A percentile compares a stretch with the other conserved stretches of the same genome.
These are phyloP conservation scores for Mycena haematopus DNA, from an alignment of 768 basidiomycete genomes.

Conservation along the genomic window DNA sequence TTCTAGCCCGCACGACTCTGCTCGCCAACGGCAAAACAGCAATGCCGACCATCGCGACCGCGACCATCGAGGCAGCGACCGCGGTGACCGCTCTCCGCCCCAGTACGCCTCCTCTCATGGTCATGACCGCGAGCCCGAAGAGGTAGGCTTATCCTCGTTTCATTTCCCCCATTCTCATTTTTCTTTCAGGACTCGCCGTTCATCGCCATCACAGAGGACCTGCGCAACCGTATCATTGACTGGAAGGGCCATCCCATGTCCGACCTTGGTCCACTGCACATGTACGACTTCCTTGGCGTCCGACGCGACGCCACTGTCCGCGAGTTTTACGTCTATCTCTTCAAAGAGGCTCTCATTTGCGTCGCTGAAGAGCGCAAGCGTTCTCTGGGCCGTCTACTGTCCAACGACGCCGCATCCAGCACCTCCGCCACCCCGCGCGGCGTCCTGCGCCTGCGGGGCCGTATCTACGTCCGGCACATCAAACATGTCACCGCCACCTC, in stretches of 20 bases:
- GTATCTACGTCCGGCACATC: conserved; percentile 96
- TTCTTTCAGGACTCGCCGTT: conserved; percentile 71
- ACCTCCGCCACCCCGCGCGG: conserved; percentile 57
- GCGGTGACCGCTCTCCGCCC: conserved; percentile 26
- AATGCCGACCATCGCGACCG: conserved; percentile 17
- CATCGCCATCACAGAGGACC: conserved; percentile 83
- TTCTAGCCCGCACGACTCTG: conserved; percentile 50
- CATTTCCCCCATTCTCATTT: background rate
- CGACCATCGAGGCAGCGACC: conserved; percentile 14
- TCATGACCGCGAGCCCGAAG: conserved; percentile 42
- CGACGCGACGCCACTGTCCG: conserved; percentile 88
- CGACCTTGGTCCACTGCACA: conserved; percentile 85
- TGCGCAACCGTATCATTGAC: conserved; percentile 89
- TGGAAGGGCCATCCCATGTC: conserved; percentile 96
- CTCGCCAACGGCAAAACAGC: conserved; percentile 32
- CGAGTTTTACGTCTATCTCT: conserved; percentile 96
- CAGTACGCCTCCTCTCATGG: conserved; percentile 41
- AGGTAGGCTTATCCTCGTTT: conserved; percentile 30
- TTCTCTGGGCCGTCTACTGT: conserved; percentile 75
- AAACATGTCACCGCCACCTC: conserved; percentile 85
- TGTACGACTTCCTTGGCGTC: conserved; percentile 91
- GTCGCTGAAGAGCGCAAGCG: conserved; percentile 96
- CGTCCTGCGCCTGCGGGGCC: conserved; percentile 89
- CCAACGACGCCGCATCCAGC: conserved; percentile 59
- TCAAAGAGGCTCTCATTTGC: conserved; percentile 97